Evolutionary conservation across 495 filamentous ascomycete species (phyloP).

Genomic region (Mycothermus thermophilus): DNA sequence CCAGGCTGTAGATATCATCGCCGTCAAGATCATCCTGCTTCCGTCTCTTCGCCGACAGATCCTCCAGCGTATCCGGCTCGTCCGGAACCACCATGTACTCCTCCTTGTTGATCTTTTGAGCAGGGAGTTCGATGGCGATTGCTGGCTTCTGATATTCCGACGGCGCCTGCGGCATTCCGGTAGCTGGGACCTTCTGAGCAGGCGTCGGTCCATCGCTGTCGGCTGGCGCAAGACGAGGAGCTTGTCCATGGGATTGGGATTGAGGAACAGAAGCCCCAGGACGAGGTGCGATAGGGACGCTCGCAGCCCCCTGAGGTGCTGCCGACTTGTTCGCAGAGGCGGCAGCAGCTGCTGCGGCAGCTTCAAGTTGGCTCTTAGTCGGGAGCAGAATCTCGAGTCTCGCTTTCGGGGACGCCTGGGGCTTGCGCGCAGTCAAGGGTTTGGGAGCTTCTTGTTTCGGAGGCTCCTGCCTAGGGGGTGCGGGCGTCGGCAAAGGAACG

Average conservation of each 20-base stretch:
- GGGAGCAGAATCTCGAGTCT: slow-evolving; percentile 22
- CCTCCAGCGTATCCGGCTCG: slow-evolving; percentile 25
- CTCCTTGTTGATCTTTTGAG: slow-evolving; percentile 22
- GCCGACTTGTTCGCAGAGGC: no score
- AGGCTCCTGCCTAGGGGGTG: no score
- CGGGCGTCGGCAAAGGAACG: no score
- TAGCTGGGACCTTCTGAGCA: no score
- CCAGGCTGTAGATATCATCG: slow-evolving; percentile 38
- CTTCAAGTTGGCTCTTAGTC: slow-evolving; percentile 20
- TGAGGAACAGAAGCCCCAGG: no score
- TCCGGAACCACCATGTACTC: slow-evolving; percentile 28
- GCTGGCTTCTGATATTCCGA: slow-evolving; percentile 8
- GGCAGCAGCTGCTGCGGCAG: no score
- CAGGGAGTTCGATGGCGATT: slow-evolving; percentile 28
- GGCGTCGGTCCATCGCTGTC: no score
- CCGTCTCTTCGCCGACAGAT: slow-evolving; percentile 26
- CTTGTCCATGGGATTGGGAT: no score
- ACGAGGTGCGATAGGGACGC: no score
- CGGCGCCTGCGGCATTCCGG: slow-evolving; percentile 7
- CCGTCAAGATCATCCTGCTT: slow-evolving; percentile 28
- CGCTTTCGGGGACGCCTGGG: slow-evolving; percentile 16
- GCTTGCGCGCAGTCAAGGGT: slow-evolving; percentile 6
- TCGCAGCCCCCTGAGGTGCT: no score
- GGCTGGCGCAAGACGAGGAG: no score
- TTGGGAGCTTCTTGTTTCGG: slow-evolving; percentile 10